Base-by-base conservation (phyloP, 2,329 filamentous ascomycete genomes). In the Boeremia lycopersici region DNA sequence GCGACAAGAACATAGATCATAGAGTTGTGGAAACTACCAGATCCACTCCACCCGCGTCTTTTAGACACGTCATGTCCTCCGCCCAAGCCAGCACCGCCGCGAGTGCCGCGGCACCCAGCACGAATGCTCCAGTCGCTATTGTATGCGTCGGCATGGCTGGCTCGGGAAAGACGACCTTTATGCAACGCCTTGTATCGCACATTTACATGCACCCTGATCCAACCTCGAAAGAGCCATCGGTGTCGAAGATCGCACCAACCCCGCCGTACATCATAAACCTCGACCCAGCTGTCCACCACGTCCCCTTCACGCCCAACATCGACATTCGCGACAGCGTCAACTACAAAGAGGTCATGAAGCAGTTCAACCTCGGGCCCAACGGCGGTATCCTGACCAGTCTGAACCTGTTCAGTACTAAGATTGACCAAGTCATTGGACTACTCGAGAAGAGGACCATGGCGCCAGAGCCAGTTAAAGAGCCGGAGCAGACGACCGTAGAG, bases 311-410 rank as follows among this genome's bases (percentile, higher is more conserved):
- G 65, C 87, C 89, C 75, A 99, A 99, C 77, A 98, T 99, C 78
- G 95, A 99, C 77, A 99, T 99, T 67, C 91, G 96, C 69, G 95
- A 99, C 78, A 95, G 90, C 25, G 93, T 99, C 75, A 97, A 99
- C 83, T 99, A 99, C 82, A 95, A 96, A 75, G 93, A 99, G 77
- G 95, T 99, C 61, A 99, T 99, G 96, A 96, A 93, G 78, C 93
- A 98, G 78, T 98, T 97, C 77, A 97, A 97, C 72, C 85, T 99
- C 0, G 95, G 95, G 0, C 95, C 95, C 8, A 99, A 99, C 79
- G 95, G 95, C 47, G 96, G 93, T 41, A 99, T 99, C 70, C 80
- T 99, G 64, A 99, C 96, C 2, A 95, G 90, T 10, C 80, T 99
- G 43, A 99, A 99, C 74, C 85, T 99, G 25, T 99, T 99, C 75